phyloP scores from a whole-genome alignment of 2,329 filamentous ascomycete species.

The Fusarium vanettenii region DNA sequence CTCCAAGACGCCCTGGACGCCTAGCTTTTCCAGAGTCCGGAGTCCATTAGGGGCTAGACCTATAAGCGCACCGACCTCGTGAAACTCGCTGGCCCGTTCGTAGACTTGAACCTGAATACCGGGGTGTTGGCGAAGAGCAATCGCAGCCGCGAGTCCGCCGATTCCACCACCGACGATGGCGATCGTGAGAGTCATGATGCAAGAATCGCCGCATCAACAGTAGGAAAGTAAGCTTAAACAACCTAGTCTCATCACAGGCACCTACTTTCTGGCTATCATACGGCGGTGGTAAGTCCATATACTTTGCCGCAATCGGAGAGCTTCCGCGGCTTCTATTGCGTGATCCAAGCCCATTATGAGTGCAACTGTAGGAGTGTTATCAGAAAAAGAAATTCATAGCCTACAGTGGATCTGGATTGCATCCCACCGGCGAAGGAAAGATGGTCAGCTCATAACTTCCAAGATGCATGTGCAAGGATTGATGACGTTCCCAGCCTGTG shows the following conservation, averaged over 20 bases:
- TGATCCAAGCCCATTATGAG: background rate
- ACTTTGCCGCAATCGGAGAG: too few relatives aligned
- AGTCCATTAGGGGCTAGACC: background rate
- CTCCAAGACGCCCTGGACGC: background rate
- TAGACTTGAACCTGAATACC: background rate
- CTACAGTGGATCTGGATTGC: too few relatives aligned
- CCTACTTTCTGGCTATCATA: too few relatives aligned
- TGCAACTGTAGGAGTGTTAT: too few relatives aligned
- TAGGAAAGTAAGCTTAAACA: too few relatives aligned
- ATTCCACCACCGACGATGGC: background rate
- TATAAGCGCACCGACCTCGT: background rate
- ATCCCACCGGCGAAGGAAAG: background rate
- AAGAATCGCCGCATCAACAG: too few relatives aligned
- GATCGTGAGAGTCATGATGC: background rate
- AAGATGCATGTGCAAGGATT: too few relatives aligned
- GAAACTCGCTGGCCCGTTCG: background rate
- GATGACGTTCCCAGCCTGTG: too few relatives aligned
- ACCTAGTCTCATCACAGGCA: too few relatives aligned
- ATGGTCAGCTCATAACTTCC: too few relatives aligned
- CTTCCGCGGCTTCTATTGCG: background rate
- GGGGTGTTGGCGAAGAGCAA: background rate
- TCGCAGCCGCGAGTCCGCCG: background rate
- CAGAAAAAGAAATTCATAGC: too few relatives aligned
- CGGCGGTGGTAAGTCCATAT: too few relatives aligned
- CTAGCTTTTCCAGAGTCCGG: background rate